Base-by-base conservation (phyloP, 306 rosid species). In the Morella rubra region DNA sequence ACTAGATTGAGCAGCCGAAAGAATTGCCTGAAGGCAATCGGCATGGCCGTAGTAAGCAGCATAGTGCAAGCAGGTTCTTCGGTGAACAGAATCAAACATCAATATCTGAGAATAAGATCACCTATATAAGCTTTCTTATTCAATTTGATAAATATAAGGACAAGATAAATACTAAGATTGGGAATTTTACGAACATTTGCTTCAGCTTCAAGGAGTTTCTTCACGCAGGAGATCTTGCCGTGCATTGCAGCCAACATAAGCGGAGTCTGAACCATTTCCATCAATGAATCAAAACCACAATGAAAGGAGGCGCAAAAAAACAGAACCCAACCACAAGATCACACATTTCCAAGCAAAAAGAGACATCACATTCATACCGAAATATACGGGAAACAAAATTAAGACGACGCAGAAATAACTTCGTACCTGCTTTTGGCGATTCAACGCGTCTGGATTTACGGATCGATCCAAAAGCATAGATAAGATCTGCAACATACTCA, bases 191-290 rank as follows among this genome's bases (percentile, higher is more conserved):
- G 62, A 76, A 95, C 98, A 87, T 95, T 95, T 83, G 99, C 99
- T 82, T 96, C 99, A 1, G 80, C 86, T 85, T 92, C 90, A 71
- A 95, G 92, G 20, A 95, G 97, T 83, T 82, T 95, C 70, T 68
- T 77, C 51, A 95, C 88, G 73, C 97, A 95, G 37, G 89, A 83
- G 77, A 92, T 89, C 86, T 91, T 95, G 40, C 99, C 99, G 73
- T 91, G 90, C 99, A 95, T 95, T 84, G 99, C 95, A 69, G 98
- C 99, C 86, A 95, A 82, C 97, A 95, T 95, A 69, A 95, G 92
- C 46, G 99, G 97, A 72, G 97, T 90, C 97, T 95, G 90, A 81
- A 82, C 45, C 82, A 74, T 78, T 74, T 74, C 65, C 44, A 77
- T 53, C 75, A 87, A 27, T 8, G 49, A 56, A 69, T 73, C 71